Percentiles rank a stretch among this genome's conserved stretches.
Conservation (phyloP, 352 stramenopile species). For the Phytophthora chlamydospora region DNA sequence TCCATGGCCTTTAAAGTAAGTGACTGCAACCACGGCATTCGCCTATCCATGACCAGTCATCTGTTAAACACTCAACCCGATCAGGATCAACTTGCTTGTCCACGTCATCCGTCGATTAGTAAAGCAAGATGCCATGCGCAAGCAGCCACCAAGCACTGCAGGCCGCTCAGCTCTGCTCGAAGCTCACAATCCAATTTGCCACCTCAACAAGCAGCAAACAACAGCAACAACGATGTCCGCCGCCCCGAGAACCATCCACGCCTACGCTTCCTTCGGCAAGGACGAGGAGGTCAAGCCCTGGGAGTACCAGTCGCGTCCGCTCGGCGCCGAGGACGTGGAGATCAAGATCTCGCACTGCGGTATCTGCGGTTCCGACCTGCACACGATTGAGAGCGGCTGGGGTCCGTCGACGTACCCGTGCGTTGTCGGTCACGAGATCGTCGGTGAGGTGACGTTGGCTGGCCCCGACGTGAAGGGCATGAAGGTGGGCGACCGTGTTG, state of each 20-base stretch:
- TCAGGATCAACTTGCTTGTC: constrained; percentile 7
- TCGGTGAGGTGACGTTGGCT: constrained; percentile 50
- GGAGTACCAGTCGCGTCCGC: constrained; percentile 49
- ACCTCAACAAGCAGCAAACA: constrained; percentile 4
- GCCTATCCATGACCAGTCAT: constrained; percentile 3
- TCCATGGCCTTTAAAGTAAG: background rate
- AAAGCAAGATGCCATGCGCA: constrained; percentile 20
- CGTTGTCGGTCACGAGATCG: constrained; percentile 67
- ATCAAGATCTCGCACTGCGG: constrained; percentile 72
- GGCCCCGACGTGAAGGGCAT: constrained; percentile 57
- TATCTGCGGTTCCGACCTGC: constrained; percentile 68
- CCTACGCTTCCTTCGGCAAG: constrained; percentile 49
- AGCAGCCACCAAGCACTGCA: constrained; percentile 3
- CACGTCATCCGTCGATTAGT: constrained; percentile 21
- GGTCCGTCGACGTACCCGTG: constrained; percentile 47
- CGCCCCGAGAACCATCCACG: constrained; percentile 46
- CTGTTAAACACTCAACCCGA: constrained; percentile 3
- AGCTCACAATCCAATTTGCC: constrained; percentile 21
- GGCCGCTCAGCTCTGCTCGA: constrained; percentile 1
- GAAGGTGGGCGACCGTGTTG: constrained; percentile 82
- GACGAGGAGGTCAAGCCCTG: constrained; percentile 41
- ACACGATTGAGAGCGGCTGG: constrained; percentile 61
- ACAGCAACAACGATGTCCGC: constrained; percentile 25
- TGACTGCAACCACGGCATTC: too few relatives aligned
- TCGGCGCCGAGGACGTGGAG: constrained; percentile 54